Evolutionary conservation across 2,329 filamentous ascomycete genomes (phyloP).

Genomic region (Trichophaea hybrida): DNA sequence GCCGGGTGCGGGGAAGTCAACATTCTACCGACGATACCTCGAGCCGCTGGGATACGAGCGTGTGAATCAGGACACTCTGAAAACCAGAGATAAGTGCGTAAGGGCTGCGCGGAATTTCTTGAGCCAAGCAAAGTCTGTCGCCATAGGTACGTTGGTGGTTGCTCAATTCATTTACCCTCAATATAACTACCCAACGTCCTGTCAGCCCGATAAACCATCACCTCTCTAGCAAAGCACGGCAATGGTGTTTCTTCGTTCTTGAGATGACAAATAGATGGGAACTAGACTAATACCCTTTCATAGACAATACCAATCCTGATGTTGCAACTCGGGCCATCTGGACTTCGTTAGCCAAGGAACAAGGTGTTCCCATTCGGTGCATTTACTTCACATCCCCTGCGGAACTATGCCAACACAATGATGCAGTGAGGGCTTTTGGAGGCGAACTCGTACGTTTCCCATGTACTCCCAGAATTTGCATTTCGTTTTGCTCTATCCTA

Average conservation of each 20-base stretch:
- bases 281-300: constrained; percentile 9
- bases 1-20: constrained; percentile 82
- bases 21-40: constrained; percentile 68
- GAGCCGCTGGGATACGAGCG: constrained; percentile 66
- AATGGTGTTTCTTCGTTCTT: too few relatives aligned
- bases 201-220: too few relatives aligned
- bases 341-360: constrained; percentile 57
- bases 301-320: constrained; percentile 95
- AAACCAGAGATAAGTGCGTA: constrained; percentile 55
- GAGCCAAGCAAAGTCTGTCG: constrained; percentile 51
- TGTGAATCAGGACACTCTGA: constrained; percentile 81
- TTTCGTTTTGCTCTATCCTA: constrained; percentile 7
- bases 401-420: constrained; percentile 69
- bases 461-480: constrained; percentile 7
- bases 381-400: constrained; percentile 65
- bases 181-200: not conserved
- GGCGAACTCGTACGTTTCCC: constrained; percentile 30
- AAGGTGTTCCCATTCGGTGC: constrained; percentile 64
- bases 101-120: constrained; percentile 56
- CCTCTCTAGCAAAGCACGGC: too few relatives aligned
- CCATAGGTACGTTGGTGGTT: constrained; percentile 48
- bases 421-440: constrained; percentile 59
- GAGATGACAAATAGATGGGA: too few relatives aligned
- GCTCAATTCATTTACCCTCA: not conserved
- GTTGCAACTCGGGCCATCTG: constrained; percentile 61